Evolutionary conservation across 495 filamentous ascomycete genomes (phyloP).

Genomic region (Penicillium coprophilum): DNA sequence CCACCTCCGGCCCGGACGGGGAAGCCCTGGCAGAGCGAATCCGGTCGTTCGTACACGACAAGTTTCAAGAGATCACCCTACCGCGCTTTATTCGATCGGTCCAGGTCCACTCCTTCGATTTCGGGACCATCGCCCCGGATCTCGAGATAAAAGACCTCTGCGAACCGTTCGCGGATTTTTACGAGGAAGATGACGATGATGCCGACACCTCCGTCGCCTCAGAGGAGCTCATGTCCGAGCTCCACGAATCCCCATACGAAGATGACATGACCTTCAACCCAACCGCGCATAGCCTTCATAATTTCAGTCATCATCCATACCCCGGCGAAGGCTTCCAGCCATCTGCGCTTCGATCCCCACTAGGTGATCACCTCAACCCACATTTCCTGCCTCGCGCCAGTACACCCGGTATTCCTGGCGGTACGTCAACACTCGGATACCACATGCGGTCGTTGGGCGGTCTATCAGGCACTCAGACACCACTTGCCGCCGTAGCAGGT

Average conservation of each 20-base stretch:
- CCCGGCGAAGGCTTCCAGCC: conserved; percentile 33
- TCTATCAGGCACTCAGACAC: conserved; percentile 81
- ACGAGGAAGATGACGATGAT: conserved; percentile 74
- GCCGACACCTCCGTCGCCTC: conserved; percentile 41
- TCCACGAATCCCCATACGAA: conserved; percentile 33
- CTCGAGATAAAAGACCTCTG: conserved; percentile 95
- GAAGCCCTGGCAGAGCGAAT: conserved; percentile 77
- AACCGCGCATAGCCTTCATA: conserved; percentile 21
- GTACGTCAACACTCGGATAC: conserved; percentile 86
- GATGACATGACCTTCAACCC: conserved; percentile 36
- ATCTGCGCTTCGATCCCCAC: conserved; percentile 43
- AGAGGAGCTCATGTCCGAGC: conserved; percentile 35
- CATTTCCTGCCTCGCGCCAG: conserved; percentile 64
- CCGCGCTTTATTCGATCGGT: conserved; percentile 97
- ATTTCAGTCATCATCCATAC: conserved; percentile 28
- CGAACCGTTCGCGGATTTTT: conserved; percentile 93
- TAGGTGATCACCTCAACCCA: conserved; percentile 55
- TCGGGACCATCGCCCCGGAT: conserved; percentile 77
- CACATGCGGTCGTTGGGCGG: conserved; percentile 74
- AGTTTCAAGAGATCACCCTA: conserved; percentile 86
- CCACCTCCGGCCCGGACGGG: conserved; percentile 88
- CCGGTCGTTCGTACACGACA: conserved; percentile 89
- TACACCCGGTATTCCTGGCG: conserved; percentile 78
- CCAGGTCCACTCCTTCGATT: conserved; percentile 89
- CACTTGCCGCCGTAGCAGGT: conserved; percentile 82